Evolutionary conservation across 2,329 filamentous ascomycete species (phyloP).

Genomic region (Fusarium pseudocircinatum): DNA sequence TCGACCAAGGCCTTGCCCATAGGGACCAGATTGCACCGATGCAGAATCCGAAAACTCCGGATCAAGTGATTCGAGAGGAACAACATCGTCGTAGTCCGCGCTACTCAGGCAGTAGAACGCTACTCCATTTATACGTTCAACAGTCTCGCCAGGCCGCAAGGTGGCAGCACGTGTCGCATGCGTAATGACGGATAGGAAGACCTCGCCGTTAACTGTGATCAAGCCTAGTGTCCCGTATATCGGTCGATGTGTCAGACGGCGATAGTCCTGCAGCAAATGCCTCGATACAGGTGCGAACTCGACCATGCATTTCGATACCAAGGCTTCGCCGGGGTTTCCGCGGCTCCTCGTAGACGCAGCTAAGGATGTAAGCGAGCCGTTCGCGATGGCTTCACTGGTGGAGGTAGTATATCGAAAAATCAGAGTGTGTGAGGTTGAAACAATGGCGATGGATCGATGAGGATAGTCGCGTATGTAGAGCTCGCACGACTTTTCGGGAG

Average conservation of each 20-base stretch:
- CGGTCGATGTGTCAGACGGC: slow-evolving; percentile 75
- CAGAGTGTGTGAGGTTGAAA: slow-evolving; percentile 80
- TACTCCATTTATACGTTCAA: slow-evolving; percentile 86
- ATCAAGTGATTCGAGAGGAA: slow-evolving; percentile 64
- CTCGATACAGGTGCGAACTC: slow-evolving; percentile 77
- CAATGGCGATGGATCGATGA: slow-evolving; percentile 86
- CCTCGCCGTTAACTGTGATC: slow-evolving; percentile 83
- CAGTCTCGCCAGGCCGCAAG: slow-evolving; percentile 85
- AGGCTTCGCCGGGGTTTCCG: slow-evolving; percentile 52
- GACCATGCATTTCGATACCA: slow-evolving; percentile 79
- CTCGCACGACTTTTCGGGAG: slow-evolving; percentile 72
- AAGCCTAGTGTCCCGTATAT: slow-evolving; percentile 89
- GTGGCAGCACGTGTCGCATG: slow-evolving; percentile 81
- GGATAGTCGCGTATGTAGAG: slow-evolving; percentile 88
- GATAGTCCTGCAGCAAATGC: slow-evolving; percentile 78
- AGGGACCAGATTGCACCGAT: slow-evolving; percentile 53
- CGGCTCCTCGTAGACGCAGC: slow-evolving; percentile 58
- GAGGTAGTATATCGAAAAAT: slow-evolving; percentile 82
- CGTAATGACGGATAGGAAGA: slow-evolving; percentile 92
- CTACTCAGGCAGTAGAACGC: slow-evolving; percentile 95
- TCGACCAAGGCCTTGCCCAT: slow-evolving; percentile 62
- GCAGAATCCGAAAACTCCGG: slow-evolving; percentile 58
- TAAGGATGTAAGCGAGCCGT: slow-evolving; percentile 67
- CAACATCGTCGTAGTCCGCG: slow-evolving; percentile 83
- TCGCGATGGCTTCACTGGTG: slow-evolving; percentile 66